A percentile compares a stretch with the other conserved stretches of the same genome.
phyloP scores from a whole-genome alignment of 2,329 filamentous ascomycete species.

The Coccinonectria pachysandricola region DNA sequence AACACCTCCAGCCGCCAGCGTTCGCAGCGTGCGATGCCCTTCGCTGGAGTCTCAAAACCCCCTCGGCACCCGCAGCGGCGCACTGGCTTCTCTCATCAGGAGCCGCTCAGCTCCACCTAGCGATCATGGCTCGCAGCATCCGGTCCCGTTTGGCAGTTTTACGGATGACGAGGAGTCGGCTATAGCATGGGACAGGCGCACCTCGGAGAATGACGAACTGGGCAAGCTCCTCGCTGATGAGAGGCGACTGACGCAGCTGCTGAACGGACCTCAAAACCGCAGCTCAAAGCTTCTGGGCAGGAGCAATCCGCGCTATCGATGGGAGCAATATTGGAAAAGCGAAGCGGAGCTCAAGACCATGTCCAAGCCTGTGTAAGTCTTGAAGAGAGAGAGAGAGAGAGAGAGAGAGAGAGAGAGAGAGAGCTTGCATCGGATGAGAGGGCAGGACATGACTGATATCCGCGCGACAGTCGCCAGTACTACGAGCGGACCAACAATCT shows the following conservation, averaged over 20 bases:
- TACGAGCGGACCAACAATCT: slow-evolving; percentile 84
- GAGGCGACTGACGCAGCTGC: slow-evolving; percentile 47
- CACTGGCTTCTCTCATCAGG: slow-evolving; percentile 28
- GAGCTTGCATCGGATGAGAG: too few relatives aligned
- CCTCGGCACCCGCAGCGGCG: slow-evolving; percentile 27
- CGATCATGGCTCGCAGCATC: slow-evolving; percentile 16
- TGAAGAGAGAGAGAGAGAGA: too few relatives aligned
- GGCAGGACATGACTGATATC: slow-evolving; percentile 5
- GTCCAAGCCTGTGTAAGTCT: slow-evolving; percentile 56
- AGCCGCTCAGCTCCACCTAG: slow-evolving; percentile 26
- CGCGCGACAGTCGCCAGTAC: slow-evolving; percentile 54
- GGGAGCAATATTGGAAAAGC: slow-evolving; percentile 78
- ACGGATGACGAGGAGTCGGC: slow-evolving; percentile 25
- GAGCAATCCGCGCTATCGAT: slow-evolving; percentile 75
- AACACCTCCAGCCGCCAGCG: slow-evolving; percentile 16
- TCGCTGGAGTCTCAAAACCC: slow-evolving; percentile 25
- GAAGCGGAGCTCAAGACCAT: slow-evolving; percentile 63
- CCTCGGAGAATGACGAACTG: slow-evolving; percentile 32
- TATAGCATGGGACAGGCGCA: slow-evolving; percentile 10
- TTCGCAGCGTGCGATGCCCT: slow-evolving; percentile 19
- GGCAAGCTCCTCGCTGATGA: slow-evolving; percentile 41
- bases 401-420: too few relatives aligned
- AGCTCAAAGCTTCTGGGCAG: slow-evolving; percentile 83
- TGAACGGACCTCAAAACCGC: slow-evolving; percentile 62
- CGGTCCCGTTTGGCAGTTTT: slow-evolving; percentile 14